Percentiles rank a stretch among this genome's conserved stretches.
phyloP scores from a whole-genome alignment of 1,284 basidiomycete genomes.

The Microbotryum violaceum region DNA sequence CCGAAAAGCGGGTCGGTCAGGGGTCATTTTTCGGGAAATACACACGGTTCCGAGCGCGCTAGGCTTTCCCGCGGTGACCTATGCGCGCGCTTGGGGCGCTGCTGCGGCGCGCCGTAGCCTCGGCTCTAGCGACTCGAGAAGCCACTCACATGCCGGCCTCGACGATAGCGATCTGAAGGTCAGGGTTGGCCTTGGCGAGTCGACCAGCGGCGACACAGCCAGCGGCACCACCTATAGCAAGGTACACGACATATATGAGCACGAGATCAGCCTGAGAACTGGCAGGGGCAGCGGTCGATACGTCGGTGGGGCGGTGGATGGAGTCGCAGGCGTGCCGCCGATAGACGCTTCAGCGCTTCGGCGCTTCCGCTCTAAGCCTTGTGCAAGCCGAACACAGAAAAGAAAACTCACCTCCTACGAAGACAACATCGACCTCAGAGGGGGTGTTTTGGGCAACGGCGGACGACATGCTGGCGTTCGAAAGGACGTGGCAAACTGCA shows the following conservation, averaged over 20 bases:
- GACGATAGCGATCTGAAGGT: slow-evolving; percentile 63
- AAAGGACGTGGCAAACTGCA: too few species aligned
- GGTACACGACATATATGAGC: background rate
- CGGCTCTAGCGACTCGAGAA: too few species aligned
- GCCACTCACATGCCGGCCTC: slow-evolving; percentile 34
- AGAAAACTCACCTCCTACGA: slow-evolving; percentile 6
- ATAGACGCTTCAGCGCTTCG: too few species aligned
- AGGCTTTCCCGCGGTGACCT: background rate
- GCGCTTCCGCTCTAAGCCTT: too few species aligned
- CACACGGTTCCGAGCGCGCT: background rate
- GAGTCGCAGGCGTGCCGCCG: too few species aligned
- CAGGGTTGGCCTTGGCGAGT: slow-evolving; percentile 62
- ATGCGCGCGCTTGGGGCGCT: background rate
- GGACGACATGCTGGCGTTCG: background rate
- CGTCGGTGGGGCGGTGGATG: too few species aligned
- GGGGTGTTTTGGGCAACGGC: background rate
- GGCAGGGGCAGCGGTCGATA: too few species aligned
- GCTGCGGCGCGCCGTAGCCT: too few species aligned
- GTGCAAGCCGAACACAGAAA: too few species aligned
- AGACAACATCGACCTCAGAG: slow-evolving; percentile 9
- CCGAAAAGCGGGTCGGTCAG: background rate
- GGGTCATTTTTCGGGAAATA: background rate
- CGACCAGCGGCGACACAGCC: slow-evolving; percentile 62
- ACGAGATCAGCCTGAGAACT: background rate
- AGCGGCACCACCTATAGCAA: slow-evolving; percentile 56